These are phyloP conservation scores for Pinus tabuliformis DNA, from an alignment of 75 land plant species.

Conservation along the genomic window DNA sequence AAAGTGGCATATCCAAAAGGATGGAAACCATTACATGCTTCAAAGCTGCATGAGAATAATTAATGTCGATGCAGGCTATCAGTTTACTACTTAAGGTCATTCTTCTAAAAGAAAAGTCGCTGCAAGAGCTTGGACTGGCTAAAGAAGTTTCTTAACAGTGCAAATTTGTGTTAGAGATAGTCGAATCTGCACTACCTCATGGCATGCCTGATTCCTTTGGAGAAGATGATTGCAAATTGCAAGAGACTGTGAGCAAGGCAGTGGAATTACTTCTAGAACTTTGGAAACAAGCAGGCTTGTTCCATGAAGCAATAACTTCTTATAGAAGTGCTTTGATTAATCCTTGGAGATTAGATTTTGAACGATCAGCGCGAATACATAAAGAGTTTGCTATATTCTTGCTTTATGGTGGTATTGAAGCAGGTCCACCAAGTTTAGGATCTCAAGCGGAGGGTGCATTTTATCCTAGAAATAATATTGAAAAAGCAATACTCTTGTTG, in stretches of 20 bases:
- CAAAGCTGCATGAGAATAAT: too few relatives aligned
- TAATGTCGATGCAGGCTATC: too few relatives aligned
- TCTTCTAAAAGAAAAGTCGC: too few relatives aligned
- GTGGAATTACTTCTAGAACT: conserved; percentile 64
- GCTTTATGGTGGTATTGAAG: conserved; percentile 78
- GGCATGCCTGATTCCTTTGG: conserved; percentile 56
- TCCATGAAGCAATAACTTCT: too few relatives aligned
- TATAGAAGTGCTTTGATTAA: conserved; percentile 64
- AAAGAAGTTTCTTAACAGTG: conserved; percentile 72
- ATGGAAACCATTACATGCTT: too few relatives aligned
- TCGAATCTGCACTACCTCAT: conserved; percentile 67
- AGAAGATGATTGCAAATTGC: conserved; percentile 63
- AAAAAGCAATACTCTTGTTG: conserved; percentile 80
- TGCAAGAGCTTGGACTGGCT: conserved; percentile 24
- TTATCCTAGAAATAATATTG: conserved; percentile 55
- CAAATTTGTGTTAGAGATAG: conserved; percentile 50
- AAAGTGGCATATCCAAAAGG: too few relatives aligned
- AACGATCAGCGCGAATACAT: conserved; percentile 44
- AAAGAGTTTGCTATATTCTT: conserved; percentile 68
- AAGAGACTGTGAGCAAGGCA: conserved; percentile 79
- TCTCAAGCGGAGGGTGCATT: conserved; percentile 38
- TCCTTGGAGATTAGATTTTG: conserved; percentile 57
- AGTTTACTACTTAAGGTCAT: too few relatives aligned
- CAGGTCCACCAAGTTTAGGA: conserved; percentile 35
- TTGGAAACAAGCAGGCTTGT: conserved; percentile 53